Conservation (phyloP, 1,284 basidiomycete genomes). For the Ceratobasidium sp. region DNA sequence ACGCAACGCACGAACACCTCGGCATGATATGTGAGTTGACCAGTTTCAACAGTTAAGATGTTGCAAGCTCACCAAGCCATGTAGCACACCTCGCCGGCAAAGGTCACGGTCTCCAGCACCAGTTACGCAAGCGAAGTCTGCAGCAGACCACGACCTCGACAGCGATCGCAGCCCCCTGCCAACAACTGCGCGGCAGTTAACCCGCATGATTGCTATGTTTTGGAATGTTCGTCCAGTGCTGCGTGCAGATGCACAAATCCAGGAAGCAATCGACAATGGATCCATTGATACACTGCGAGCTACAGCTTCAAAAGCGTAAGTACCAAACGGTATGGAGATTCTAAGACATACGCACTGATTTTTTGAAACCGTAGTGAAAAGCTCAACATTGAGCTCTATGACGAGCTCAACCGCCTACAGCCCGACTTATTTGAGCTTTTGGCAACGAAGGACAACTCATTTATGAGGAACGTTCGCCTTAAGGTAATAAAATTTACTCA, state of each 20-base stretch:
- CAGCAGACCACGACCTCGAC: neutral
- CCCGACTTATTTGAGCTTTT: conserved; percentile 12
- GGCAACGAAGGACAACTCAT: neutral
- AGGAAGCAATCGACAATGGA: conserved; percentile 7
- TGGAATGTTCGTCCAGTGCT: conserved; percentile 4
- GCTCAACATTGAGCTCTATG: neutral
- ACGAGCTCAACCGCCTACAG: conserved; percentile 2
- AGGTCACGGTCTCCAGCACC: too few species aligned
- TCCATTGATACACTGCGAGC: conserved; percentile 6
- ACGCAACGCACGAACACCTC: too few species aligned
- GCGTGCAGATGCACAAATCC: neutral
- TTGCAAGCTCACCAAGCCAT: too few species aligned
- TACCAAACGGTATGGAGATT: neutral
- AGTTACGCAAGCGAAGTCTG: too few species aligned
- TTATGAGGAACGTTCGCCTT: neutral
- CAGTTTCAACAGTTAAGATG: too few species aligned
- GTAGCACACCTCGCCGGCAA: too few species aligned
- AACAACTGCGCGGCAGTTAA: conserved; percentile 15
- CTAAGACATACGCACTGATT: neutral
- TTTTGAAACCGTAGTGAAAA: conserved; percentile 8
- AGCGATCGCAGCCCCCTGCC: neutral
- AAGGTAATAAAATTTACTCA: neutral
- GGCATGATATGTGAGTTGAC: too few species aligned
- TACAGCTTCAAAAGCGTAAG: conserved; percentile 10
- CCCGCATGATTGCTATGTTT: conserved; percentile 24